phyloP scores from a whole-genome alignment of 176 grass and related monocot species.

The Rhynchospora tenuis region DNA sequence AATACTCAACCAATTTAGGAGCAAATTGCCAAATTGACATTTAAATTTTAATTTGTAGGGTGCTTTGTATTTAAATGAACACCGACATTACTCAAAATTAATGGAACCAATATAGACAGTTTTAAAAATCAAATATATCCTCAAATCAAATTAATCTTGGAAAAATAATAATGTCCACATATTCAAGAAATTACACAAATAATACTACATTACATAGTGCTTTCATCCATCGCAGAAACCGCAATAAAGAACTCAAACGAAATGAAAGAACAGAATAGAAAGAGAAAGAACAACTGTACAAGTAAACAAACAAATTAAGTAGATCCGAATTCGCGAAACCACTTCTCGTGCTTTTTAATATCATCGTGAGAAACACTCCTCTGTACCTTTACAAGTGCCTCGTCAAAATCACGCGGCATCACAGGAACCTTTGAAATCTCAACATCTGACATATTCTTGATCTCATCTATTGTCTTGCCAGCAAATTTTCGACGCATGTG shows the following conservation, averaged over 20 bases:
- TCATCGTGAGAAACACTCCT: conserved; percentile 76
- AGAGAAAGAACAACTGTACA: background rate
- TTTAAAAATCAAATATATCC: no score
- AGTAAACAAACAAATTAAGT: conserved; percentile 22
- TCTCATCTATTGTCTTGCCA: conserved; percentile 93
- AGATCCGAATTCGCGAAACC: conserved; percentile 88
- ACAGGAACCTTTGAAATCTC: conserved; percentile 93
- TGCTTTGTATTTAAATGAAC: no score
- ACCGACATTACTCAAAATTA: no score
- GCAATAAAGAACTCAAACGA: background rate
- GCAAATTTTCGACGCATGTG: conserved; percentile 95
- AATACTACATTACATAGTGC: background rate
- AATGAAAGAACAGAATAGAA: background rate
- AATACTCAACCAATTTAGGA: no score
- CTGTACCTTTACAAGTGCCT: conserved; percentile 86
- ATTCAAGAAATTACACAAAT: background rate
- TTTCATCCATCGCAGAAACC: no score
- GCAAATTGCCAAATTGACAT: no score
- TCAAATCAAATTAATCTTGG: no score
- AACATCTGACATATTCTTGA: conserved; percentile 93
- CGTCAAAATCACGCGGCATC: conserved; percentile 90
- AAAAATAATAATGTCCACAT: no score
- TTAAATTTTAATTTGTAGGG: no score
- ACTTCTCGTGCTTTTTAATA: conserved; percentile 95
- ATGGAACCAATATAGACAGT: no score